Evolutionary conservation across 352 stramenopile species (phyloP), one percentile per base, ranked within the genome.

Genomic region (Aphanomyces cochlioides): DNA sequence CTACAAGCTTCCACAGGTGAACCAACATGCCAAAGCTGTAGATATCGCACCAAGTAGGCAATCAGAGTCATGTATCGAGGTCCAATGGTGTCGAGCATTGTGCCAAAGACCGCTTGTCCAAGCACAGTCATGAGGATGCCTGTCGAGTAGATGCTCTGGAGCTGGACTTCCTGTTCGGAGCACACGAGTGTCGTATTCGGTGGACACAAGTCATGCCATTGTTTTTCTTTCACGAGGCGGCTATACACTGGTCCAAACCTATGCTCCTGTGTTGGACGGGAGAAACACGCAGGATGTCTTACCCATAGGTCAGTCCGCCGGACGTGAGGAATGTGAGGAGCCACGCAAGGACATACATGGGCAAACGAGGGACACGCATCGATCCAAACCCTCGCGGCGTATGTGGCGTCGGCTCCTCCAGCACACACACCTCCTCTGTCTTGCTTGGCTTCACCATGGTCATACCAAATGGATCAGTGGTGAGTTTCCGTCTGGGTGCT

Each of bases 161-260:
- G 47, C 50, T 69, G 63, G 13, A 69, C 50, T 43, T 69, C 63
- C 43, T 69, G 63, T 10, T 28, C 63, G 5, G 63, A 60, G 63
- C 63, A 69, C 7, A 69, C 63, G 12, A 7, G 7, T 10, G 63
- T 48, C 7, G 50, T 59, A 37, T 74, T 56, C 8, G 47, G 57
- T 17, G 63, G 63, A 47, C 63, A 69, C 12, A 69, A 47, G 34
- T 69, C 63, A 41, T 69, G 63, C 63, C 63, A 69, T 19, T 69
- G 63, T 3, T 69, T 10, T 28, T 69, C 63, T 17, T 60, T 34
- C 8, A 69, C 63, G 5, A 69, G 63, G 0, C 28, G 47, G 5
- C 37, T 61, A 47, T 69, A 69, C 10, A 69, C 12, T 3, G 63
- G 63, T 21, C 63, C 63, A 69, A 69, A 69, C 15, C 63, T 69